These are phyloP conservation scores for Colletotrichum lini DNA, from an alignment of 2,329 filamentous ascomycete species.

Conservation along the genomic window DNA sequence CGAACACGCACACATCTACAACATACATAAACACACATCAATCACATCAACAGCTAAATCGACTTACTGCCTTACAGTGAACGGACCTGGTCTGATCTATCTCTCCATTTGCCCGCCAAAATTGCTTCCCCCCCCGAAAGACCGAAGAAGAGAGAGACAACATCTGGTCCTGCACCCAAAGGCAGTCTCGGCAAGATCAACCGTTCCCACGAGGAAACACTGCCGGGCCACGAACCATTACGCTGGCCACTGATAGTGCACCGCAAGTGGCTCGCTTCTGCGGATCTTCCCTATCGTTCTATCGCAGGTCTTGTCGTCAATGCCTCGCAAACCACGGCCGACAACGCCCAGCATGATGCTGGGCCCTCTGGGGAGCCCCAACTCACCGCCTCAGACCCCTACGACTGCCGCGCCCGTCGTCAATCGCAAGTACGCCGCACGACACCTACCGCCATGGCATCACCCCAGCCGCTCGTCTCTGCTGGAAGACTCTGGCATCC, in stretches of 20 bases:
- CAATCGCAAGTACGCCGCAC: slow-evolving; percentile 51
- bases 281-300: neutral
- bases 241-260: neutral
- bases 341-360: slow-evolving; percentile 59
- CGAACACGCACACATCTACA: no score
- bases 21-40: slow-evolving; percentile 6
- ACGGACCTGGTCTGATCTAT: slow-evolving; percentile 36
- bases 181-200: slow-evolving; percentile 37
- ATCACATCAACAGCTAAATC: slow-evolving; percentile 16
- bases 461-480: slow-evolving; percentile 49
- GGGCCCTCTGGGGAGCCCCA: slow-evolving; percentile 54
- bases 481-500: slow-evolving; percentile 57
- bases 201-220: slow-evolving; percentile 1
- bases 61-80: slow-evolving; percentile 37
- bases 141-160: slow-evolving; percentile 18
- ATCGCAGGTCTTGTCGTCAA: slow-evolving; percentile 38
- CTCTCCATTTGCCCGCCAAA: slow-evolving; percentile 34
- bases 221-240: neutral
- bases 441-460: slow-evolving; percentile 51
- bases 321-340: slow-evolving; percentile 56
- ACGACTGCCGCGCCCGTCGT: slow-evolving; percentile 54
- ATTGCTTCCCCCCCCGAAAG: slow-evolving; percentile 29
- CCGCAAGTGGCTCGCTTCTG: neutral
- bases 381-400: slow-evolving; percentile 65
- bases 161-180: slow-evolving; percentile 20